Evolutionary conservation across 192 early-diverging fungal species (phyloP), one percentile per base, ranked within the genome.

Genomic region (Podila epigama): DNA sequence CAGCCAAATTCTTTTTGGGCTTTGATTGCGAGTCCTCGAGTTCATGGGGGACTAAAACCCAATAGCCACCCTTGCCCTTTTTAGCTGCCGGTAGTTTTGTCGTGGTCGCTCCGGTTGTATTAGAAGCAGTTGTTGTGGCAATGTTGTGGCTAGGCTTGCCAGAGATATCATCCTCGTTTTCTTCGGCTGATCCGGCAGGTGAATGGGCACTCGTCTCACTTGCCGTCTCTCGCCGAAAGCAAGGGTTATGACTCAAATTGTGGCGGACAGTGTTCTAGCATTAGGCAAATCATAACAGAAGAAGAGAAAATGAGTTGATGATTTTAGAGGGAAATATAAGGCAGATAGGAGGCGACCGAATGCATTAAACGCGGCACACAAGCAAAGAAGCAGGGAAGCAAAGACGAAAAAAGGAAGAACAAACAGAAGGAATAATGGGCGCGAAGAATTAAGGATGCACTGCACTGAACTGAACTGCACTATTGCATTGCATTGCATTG

Each of bases 261-360:
- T 66, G 64, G 6, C 64, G 64, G 20, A 66, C 55, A 22, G 64
- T 66, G 40, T 66, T 66, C 64, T 66, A 66, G 34, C 9, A 11
- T 15, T 22, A 31, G 20, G 52, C 15, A 25, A 4, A 22, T 9
- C 25, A 27, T 15, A 29, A 4, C 8, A 16, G 16, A 44, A n/a
- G 20, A 25, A 44, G n/a, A 41, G 40, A 50, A 42, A 5, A 57
- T 58, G 35, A 33, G 32, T 35, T 15, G 11, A 53, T 29, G 25
- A 20, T 22, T 16, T 33, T 58, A n/a, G n/a, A n/a, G n/a, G n/a
- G n/a, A n/a, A n/a, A n/a, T n/a, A n/a, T n/a, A n/a, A n/a, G 28
- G 25, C 29, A 28, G 53, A 12, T 55, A 6, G 18, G 29, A 9
- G 13, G 28, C 53, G 25, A 31, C 18, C 15, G 25, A 51, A 6